Evolutionary conservation across 441 rosid genomes (phyloP).

Genomic region (Euphorbia celastroides): DNA sequence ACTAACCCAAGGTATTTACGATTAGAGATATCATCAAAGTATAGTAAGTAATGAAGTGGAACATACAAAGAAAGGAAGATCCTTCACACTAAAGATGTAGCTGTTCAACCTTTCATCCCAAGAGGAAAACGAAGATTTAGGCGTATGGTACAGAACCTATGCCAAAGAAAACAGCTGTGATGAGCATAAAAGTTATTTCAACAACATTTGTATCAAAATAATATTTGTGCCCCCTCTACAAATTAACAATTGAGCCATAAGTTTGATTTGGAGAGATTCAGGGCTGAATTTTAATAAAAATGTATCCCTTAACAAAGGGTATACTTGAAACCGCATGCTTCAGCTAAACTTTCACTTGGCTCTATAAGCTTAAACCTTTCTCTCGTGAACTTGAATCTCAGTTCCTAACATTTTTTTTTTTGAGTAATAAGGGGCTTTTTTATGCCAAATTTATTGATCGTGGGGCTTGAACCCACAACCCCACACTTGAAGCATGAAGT

Average conservation of each 20-base stretch:
- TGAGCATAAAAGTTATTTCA: neutral
- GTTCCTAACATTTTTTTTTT: neutral
- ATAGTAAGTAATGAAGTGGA: constrained; percentile 19
- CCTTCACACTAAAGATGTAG: constrained; percentile 60
- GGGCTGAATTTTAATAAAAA: neutral
- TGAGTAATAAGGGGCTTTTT: no score
- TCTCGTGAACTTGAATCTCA: neutral
- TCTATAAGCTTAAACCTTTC: neutral
- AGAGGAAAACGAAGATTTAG: constrained; percentile 70
- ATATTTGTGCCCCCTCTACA: neutral
- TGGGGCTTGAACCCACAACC: no score
- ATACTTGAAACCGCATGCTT: neutral
- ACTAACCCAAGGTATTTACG: neutral
- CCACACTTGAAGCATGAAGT: neutral
- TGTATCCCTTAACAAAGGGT: neutral
- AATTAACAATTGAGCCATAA: neutral
- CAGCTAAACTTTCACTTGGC: neutral
- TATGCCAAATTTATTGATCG: no score
- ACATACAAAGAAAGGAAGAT: constrained; percentile 95
- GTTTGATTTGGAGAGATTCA: neutral
- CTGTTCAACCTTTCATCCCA: constrained; percentile 75
- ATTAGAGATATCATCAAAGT: constrained; percentile 12
- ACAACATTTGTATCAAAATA: neutral
- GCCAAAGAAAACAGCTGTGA: neutral
- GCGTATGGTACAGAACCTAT: constrained; percentile 91